These are phyloP conservation scores for Dendryphion nanum DNA, from an alignment of 2,329 filamentous ascomycete genomes.

Conservation along the genomic window DNA sequence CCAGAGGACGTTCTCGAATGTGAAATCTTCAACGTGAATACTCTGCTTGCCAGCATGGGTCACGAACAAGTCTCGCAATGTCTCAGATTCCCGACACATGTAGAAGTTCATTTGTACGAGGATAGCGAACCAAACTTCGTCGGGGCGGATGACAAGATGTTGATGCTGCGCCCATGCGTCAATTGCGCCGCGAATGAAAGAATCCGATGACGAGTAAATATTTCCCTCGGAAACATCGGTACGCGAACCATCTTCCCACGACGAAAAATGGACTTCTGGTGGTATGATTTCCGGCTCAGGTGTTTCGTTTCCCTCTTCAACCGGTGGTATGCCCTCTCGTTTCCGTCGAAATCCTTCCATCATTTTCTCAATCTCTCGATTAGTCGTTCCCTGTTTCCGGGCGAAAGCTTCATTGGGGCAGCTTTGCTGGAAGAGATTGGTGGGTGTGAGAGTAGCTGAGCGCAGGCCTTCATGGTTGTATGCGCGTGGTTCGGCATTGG, in stretches of 20 bases:
- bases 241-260: conserved; percentile 1
- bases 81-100: conserved; percentile 9
- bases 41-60: conserved; percentile 22
- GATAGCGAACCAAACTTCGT: conserved; percentile 14
- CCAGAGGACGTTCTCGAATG: neutral
- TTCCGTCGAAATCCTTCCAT: no score
- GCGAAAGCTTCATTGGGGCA: neutral
- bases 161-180: conserved; percentile 10
- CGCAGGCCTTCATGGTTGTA: conserved; percentile 3
- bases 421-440: neutral
- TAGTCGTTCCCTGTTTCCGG: no score
- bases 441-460: neutral
- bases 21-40: conserved; percentile 2
- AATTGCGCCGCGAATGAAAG: conserved; percentile 9
- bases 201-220: conserved; percentile 8
- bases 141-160: conserved; percentile 12
- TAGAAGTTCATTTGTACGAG: conserved; percentile 13
- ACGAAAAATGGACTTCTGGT: conserved; percentile 3
- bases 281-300: no score
- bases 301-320: no score
- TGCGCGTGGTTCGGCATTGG: conserved; percentile 5
- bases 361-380: no score
- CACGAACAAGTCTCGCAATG: conserved; percentile 19
- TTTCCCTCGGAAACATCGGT: neutral
- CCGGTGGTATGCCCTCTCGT: no score